phyloP scores from a whole-genome alignment of 306 rosid genomes.

The Dalbergia oliveri region DNA sequence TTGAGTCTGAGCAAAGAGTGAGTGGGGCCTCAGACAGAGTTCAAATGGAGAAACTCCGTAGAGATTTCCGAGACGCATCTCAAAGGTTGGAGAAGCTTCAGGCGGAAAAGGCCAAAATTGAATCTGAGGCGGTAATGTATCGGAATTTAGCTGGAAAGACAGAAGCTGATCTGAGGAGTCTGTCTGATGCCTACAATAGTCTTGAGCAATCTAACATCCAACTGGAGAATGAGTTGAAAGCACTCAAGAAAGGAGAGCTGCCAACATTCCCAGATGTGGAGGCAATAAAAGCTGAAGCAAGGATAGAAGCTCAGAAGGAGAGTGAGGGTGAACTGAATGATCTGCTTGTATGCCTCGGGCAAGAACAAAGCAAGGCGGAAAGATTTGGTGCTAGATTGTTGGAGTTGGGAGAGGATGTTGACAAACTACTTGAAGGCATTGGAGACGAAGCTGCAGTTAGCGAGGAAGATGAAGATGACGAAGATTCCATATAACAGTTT shows the following conservation, averaged over 20 bases:
- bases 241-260: conserved; percentile 59
- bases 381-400: conserved; percentile 73
- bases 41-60: conserved; percentile 75
- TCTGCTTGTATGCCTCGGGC: conserved; percentile 94
- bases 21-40: conserved; percentile 72
- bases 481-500: conserved; percentile 29
- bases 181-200: conserved; percentile 94
- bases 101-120: conserved; percentile 77
- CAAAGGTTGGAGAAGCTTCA: conserved; percentile 76
- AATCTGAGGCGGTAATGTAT: conserved; percentile 74
- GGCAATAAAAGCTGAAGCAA: conserved; percentile 90
- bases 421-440: conserved; percentile 81
- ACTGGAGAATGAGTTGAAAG: conserved; percentile 78
- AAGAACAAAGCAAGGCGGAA: conserved; percentile 96
- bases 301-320: conserved; percentile 95
- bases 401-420: conserved; percentile 93
- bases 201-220: conserved; percentile 85
- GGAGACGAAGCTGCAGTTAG: conserved; percentile 79
- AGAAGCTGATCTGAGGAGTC: conserved; percentile 90
- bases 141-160: conserved; percentile 80
- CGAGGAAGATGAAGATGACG: conserved; percentile 68
- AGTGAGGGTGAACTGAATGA: conserved; percentile 92
- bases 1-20: conserved; percentile 64
- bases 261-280: conserved; percentile 66
- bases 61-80: conserved; percentile 82